Evolutionary conservation across 1,284 basidiomycete species (phyloP).

Genomic region (Melampsora americana): DNA sequence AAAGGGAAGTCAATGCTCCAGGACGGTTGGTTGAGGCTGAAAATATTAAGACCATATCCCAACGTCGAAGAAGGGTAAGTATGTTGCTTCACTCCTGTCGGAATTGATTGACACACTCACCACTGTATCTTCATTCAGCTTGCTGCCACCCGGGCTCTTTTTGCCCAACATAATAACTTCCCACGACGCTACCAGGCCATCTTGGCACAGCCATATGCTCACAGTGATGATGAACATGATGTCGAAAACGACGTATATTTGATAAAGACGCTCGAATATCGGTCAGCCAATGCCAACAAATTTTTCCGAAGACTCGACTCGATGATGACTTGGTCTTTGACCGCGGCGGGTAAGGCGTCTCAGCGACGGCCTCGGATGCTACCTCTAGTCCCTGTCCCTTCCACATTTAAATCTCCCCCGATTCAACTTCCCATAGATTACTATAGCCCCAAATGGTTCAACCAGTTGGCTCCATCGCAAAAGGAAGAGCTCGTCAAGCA

Average conservation of each 20-base stretch:
- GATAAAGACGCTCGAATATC: slow-evolving; percentile 25
- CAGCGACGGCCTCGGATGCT: background rate
- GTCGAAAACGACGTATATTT: background rate
- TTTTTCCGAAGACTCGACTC: slow-evolving; percentile 18
- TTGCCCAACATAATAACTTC: slow-evolving; percentile 5
- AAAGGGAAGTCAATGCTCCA: slow-evolving; percentile 10
- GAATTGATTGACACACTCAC: too few species aligned
- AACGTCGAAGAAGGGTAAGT: slow-evolving; percentile 13
- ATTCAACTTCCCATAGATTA: slow-evolving; percentile 12
- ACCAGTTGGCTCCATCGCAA: background rate
- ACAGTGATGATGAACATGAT: slow-evolving; percentile 17
- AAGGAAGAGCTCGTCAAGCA: slow-evolving; percentile 1
- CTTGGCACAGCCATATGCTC: background rate
- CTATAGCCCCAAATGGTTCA: slow-evolving; percentile 16
- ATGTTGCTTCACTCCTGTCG: too few species aligned
- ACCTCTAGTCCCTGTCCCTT: background rate
- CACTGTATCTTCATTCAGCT: background rate
- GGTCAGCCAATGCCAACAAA: slow-evolving; percentile 3
- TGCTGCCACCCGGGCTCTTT: background rate
- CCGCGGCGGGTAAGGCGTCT: background rate
- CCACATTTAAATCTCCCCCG: background rate
- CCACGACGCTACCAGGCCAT: background rate
- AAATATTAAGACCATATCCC: background rate
- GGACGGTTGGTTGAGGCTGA: background rate
- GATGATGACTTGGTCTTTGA: background rate